These are phyloP conservation scores for Chamaecrista fasciculata DNA, from an alignment of 306 rosid species.

Conservation along the genomic window DNA sequence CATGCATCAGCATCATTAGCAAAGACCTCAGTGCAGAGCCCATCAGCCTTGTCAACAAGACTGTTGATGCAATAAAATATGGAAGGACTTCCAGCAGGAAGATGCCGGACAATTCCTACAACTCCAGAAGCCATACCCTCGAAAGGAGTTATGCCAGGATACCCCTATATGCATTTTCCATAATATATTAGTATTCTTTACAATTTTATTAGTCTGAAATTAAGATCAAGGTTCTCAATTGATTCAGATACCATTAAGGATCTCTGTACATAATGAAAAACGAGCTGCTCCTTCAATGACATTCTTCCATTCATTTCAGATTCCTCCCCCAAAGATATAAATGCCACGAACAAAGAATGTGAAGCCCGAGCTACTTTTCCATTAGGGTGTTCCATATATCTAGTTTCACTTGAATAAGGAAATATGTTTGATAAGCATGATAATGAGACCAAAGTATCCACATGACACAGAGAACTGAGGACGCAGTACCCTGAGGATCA, in stretches of 20 bases:
- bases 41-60: slow-evolving; percentile 61
- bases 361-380: slow-evolving; percentile 82
- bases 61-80: slow-evolving; percentile 70
- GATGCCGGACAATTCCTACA: slow-evolving; percentile 68
- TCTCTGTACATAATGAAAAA: slow-evolving; percentile 74
- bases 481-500: background rate
- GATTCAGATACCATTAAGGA: slow-evolving; percentile 61
- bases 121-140: slow-evolving; percentile 97
- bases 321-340: slow-evolving; percentile 69
- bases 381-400: slow-evolving; percentile 85
- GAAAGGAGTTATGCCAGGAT: slow-evolving; percentile 83
- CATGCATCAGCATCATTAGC: slow-evolving; percentile 50
- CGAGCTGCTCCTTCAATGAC: slow-evolving; percentile 86
- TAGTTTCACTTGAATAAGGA: slow-evolving; percentile 52
- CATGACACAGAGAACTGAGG: background rate
- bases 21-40: slow-evolving; percentile 53
- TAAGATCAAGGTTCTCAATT: slow-evolving; percentile 10
- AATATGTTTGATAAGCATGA: slow-evolving; percentile 15
- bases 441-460: slow-evolving; percentile 7
- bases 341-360: slow-evolving; percentile 71
- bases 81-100: slow-evolving; percentile 95
- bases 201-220: slow-evolving; percentile 1
- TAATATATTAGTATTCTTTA: slow-evolving; percentile 13
- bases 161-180: slow-evolving; percentile 56
- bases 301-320: slow-evolving; percentile 43